Conservation (phyloP, 2,329 filamentous ascomycete genomes). For the Neofusicoccum ribis region DNA sequence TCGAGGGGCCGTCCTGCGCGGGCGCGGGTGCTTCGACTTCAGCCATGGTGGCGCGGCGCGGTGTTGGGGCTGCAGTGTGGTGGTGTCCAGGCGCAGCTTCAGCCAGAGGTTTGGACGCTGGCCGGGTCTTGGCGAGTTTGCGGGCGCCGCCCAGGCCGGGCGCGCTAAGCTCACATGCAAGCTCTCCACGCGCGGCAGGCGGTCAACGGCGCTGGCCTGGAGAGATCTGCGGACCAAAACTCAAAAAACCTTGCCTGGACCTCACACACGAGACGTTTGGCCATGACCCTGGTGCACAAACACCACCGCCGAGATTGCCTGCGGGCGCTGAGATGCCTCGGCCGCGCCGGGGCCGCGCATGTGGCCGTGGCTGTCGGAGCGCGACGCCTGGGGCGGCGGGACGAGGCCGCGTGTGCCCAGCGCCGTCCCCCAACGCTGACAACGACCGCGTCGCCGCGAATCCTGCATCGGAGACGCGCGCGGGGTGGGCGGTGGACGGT, state of each 20-base stretch:
- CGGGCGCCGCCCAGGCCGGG: neutral
- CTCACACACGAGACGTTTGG: neutral
- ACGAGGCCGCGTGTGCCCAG: too few species aligned
- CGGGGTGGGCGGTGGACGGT: too few species aligned
- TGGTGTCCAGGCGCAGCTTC: neutral
- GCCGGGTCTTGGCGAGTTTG: constrained; percentile 6
- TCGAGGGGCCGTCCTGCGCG: neutral
- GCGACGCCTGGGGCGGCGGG: too few species aligned
- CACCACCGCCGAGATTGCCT: neutral
- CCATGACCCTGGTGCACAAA: neutral
- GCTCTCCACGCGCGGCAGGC: neutral
- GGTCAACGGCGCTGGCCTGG: neutral
- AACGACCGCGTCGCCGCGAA: too few species aligned
- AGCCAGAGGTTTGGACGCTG: too few species aligned
- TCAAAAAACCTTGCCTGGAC: neutral
- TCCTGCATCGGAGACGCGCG: too few species aligned
- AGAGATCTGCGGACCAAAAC: neutral
- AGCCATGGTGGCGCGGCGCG: constrained; percentile 1
- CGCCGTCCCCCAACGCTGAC: too few species aligned
- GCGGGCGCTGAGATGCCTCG: neutral
- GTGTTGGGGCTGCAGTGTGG: neutral
- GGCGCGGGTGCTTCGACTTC: neutral
- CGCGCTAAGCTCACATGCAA: neutral
- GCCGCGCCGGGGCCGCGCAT: neutral
- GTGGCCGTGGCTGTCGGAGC: too few species aligned